A percentile compares a stretch with the other conserved stretches of the same genome.
These are phyloP conservation scores for Populus pruinosa DNA, from an alignment of 345 rosid species.

Conservation along the genomic window DNA sequence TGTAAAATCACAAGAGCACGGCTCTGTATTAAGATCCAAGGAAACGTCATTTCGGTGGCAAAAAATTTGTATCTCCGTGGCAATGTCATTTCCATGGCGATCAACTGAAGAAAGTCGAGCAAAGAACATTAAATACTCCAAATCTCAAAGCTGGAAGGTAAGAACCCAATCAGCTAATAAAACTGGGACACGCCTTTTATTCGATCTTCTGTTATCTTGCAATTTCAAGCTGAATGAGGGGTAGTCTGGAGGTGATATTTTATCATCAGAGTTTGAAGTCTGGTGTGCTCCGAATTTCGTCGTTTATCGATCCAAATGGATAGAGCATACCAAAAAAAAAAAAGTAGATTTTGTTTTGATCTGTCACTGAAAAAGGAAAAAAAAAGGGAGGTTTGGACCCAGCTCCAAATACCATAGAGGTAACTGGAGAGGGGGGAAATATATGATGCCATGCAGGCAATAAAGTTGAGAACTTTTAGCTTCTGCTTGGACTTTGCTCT, in stretches of 20 bases:
- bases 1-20: background rate
- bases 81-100: background rate
- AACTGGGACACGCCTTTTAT: too few species aligned
- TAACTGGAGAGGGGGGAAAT: background rate
- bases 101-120: background rate
- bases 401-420: background rate
- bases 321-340: background rate
- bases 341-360: constrained; percentile 20
- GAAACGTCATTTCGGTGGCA: background rate
- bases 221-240: background rate
- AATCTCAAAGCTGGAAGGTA: too few species aligned
- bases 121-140: background rate
- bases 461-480: constrained; percentile 2
- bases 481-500: background rate
- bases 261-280: background rate
- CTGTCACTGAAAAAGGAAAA: constrained; percentile 13
- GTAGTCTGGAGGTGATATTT: background rate
- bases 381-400: background rate
- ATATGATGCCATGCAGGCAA: constrained; percentile 15
- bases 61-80: background rate
- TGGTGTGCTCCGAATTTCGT: background rate
- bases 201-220: too few species aligned
- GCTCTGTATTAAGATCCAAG: too few species aligned
- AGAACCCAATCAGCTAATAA: too few species aligned
- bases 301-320: background rate